Evolutionary conservation across 352 stramenopile genomes (phyloP), one percentile per base, ranked within the genome.

Genomic region (Globisporangium perplexum): DNA sequence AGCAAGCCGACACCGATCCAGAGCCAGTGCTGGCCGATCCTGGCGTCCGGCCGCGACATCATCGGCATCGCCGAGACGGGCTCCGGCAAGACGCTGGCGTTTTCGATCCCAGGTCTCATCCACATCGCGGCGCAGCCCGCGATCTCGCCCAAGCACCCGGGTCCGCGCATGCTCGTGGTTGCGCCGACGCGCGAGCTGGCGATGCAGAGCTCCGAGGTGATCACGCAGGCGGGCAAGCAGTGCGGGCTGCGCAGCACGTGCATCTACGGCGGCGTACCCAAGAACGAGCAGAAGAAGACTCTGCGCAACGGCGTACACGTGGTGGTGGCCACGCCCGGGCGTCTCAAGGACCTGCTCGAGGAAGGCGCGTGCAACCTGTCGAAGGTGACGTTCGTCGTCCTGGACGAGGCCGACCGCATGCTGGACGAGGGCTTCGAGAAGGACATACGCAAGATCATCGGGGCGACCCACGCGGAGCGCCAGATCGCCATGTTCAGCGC

Each of bases 401-500:
- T 99, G 14, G 96, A 99, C 70, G 96, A 99, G 64, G 93, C 93
- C 46, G 96, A 99, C 66, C 82, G 94, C 52, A 97, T 98, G 89
- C 74, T 93, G 26, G 85, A 93, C 56, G 80, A 93, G 60, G 96
- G 96, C 12, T 98, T 98, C 59, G 93, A 98, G 67, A 95, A 98
- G 68, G 93, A 98, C 45, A 93, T 96, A 43, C 87, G 87, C 38
- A 69, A 75, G 52, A 95, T 96, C 58, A 96, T 96, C 41, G 78
- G 82, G 47, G 65, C 62, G 49, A 89, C 75, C 23, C 83, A 93
- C 65, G 52, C 62, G 28, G 72, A 93, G 66, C 83, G 95, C 22
- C 94, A 98, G 71, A 98, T 97, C 65, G 91, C 92, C 60, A 99
- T 99, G 95, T 99, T 99, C 77, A 95, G 77, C 28, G 95, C 96